Conservation (phyloP, 441 rosid genomes). For the Breynia disticha region DNA sequence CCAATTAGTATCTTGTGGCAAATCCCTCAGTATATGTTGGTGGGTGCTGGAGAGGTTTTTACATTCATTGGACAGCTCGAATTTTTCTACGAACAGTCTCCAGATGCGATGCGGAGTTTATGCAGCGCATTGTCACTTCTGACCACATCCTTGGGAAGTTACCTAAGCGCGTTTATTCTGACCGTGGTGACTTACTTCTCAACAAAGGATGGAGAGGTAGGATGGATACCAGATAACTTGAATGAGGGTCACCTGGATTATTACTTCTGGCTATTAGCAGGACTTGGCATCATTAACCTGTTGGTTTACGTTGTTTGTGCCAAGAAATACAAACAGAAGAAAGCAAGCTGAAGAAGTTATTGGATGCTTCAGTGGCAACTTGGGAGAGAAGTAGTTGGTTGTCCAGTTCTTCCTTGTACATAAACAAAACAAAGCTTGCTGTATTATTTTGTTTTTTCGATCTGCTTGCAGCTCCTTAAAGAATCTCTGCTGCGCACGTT, state of each 20-base stretch:
- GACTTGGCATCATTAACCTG: constrained; percentile 58
- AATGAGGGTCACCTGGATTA: constrained; percentile 78
- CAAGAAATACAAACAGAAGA: constrained; percentile 60
- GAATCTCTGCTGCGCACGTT: too few relatives aligned
- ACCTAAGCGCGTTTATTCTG: constrained; percentile 67
- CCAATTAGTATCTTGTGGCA: constrained; percentile 83
- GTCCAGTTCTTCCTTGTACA: too few relatives aligned
- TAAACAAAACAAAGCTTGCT: too few relatives aligned
- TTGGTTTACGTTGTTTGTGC: constrained; percentile 47
- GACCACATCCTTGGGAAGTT: constrained; percentile 62
- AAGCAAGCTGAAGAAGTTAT: constrained; percentile 6
- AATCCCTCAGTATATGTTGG: constrained; percentile 60
- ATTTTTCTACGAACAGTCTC: constrained; percentile 84
- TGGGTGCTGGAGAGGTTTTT: constrained; percentile 73
- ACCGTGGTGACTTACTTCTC: constrained; percentile 65
- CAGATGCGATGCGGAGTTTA: constrained; percentile 82
- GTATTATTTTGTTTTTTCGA: too few relatives aligned
- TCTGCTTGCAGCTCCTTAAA: too few relatives aligned
- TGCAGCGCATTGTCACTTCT: constrained; percentile 67
- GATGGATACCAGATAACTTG: constrained; percentile 83
- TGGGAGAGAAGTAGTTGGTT: too few relatives aligned
- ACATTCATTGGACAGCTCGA: constrained; percentile 67
- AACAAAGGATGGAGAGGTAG: constrained; percentile 37
- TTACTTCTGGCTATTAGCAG: constrained; percentile 86
- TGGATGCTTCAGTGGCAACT: background rate